Percentiles rank a stretch among this genome's conserved stretches.
These are phyloP conservation scores for Rutstroemia sp. DNA, from an alignment of 2,329 filamentous ascomycete genomes.

Conservation along the genomic window DNA sequence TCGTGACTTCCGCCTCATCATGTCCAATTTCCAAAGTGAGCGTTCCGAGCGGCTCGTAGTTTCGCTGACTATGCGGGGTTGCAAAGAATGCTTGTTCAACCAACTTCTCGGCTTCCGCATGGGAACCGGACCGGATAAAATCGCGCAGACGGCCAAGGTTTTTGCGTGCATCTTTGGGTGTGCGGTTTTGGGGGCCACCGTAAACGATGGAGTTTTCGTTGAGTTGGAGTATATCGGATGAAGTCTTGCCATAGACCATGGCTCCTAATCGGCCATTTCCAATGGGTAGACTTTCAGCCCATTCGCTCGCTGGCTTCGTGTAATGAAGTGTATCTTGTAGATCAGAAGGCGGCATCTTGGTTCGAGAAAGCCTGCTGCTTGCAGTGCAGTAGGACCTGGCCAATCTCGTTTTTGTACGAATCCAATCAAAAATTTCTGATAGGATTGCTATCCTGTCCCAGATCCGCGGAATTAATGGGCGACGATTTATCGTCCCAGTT, in stretches of 20 bases:
- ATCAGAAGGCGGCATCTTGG: not conserved
- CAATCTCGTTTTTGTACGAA: no score
- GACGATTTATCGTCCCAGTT: no score
- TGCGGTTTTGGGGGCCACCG: conserved; percentile 37
- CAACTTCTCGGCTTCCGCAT: conserved; percentile 36
- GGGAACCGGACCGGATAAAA: conserved; percentile 34
- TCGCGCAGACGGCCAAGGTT: conserved; percentile 34
- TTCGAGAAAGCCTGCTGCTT: not conserved
- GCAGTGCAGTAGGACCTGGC: no score
- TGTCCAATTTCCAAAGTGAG: conserved; percentile 37
- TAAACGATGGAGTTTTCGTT: conserved; percentile 44
- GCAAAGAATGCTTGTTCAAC: conserved; percentile 37
- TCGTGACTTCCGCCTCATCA: conserved; percentile 18
- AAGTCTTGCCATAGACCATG: conserved; percentile 39
- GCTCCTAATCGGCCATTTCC: conserved; percentile 39
- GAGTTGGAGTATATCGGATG: conserved; percentile 37
- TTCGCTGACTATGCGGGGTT: conserved; percentile 38
- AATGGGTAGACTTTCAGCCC: conserved; percentile 36
- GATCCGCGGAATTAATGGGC: no score
- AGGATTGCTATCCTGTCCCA: no score
- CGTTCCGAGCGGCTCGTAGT: conserved; percentile 37
- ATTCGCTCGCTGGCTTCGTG: conserved; percentile 26
- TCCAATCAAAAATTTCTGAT: no score
- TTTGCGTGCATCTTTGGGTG: conserved; percentile 32
- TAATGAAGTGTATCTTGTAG: conserved; percentile 22